These are phyloP conservation scores for Gossypium bickii DNA, from an alignment of 345 rosid genomes.

Conservation along the genomic window DNA sequence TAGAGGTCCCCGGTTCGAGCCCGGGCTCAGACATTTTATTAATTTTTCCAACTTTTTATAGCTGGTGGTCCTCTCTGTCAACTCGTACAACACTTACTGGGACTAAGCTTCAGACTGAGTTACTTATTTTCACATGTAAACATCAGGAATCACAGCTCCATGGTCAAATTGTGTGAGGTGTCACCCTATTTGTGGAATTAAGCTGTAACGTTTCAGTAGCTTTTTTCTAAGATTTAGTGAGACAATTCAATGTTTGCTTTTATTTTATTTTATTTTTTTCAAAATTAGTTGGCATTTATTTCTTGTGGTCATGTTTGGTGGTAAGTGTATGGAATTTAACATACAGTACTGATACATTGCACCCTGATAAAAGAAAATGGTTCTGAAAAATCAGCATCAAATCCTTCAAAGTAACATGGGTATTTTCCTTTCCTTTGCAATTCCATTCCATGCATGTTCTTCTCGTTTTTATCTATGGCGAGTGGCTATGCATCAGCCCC, in stretches of 20 bases:
- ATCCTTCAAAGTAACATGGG: constrained; percentile 16
- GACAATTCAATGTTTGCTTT: background rate
- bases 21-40: constrained; percentile 38
- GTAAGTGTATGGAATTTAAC: background rate
- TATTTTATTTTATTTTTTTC: no score
- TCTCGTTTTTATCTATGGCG: no score
- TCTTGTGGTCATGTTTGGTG: background rate
- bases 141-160: background rate
- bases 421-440: no score
- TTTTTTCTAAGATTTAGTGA: background rate
- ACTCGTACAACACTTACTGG: background rate
- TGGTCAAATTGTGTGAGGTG: background rate
- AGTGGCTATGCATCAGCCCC: no score
- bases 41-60: background rate
- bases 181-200: background rate
- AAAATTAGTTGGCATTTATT: no score
- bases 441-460: no score
- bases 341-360: background rate
- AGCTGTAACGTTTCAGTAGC: background rate
- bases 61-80: background rate
- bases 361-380: background rate
- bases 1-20: constrained; percentile 70
- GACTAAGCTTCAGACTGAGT: background rate
- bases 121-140: constrained; percentile 10
- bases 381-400: constrained; percentile 3